Conservation (phyloP, 2,329 filamentous ascomycete species). For the Furcasterigmium furcatum region DNA sequence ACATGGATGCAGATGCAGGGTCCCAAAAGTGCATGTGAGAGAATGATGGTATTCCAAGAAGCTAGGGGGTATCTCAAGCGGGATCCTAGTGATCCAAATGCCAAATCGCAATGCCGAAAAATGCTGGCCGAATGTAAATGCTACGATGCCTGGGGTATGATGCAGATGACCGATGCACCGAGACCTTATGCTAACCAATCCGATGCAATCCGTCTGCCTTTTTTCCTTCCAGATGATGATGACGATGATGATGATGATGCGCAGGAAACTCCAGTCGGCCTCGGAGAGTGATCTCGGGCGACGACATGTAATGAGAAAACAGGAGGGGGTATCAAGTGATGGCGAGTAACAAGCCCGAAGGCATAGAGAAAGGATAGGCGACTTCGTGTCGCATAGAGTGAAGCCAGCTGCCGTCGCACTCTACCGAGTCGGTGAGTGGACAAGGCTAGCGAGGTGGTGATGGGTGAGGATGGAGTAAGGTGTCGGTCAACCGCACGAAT, state of each 20-base stretch:
- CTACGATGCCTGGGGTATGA: background rate
- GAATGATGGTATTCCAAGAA: no score
- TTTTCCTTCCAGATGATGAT: no score
- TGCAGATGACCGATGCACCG: background rate
- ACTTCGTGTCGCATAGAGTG: no score
- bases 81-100: background rate
- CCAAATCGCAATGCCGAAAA: background rate
- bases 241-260: background rate
- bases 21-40: no score
- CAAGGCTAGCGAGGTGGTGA: no score
- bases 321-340: background rate
- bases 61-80: background rate
- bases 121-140: background rate
- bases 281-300: background rate
- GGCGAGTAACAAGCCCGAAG: background rate
- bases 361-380: no score
- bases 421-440: no score
- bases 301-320: background rate
- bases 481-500: background rate
- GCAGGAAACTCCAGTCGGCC: background rate
- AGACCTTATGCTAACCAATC: background rate
- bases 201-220: no score
- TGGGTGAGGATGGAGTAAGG: background rate
- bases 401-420: no score
- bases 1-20: no score